These are phyloP conservation scores for Cryptosporidium tyzzeri DNA, from an alignment of 169 alveolate species.

Conservation along the genomic window DNA sequence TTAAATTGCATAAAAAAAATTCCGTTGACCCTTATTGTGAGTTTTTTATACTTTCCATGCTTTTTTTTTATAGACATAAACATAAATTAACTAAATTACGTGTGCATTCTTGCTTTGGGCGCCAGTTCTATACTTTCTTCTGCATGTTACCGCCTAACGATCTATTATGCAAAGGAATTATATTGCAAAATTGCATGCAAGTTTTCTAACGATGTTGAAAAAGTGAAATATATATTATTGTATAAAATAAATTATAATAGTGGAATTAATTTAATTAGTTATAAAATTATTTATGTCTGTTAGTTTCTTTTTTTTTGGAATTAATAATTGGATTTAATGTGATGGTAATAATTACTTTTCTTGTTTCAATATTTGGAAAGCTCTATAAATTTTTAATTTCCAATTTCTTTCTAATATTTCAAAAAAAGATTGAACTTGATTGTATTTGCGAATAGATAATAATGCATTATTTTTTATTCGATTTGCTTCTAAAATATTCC, in stretches of 20 bases:
- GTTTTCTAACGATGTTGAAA: background rate
- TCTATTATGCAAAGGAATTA: background rate
- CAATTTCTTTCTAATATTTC: conserved; percentile 4
- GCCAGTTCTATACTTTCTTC: conserved; percentile 12
- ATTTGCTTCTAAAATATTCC: conserved; percentile 25
- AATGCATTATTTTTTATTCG: background rate
- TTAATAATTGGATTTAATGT: no score
- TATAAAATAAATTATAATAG: no score
- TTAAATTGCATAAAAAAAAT: background rate
- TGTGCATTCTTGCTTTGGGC: conserved; percentile 26
- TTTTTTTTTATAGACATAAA: conserved; percentile 11
- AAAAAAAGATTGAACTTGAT: conserved; percentile 3
- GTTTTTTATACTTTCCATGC: conserved; percentile 5
- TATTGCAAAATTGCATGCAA: background rate
- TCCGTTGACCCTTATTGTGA: conserved; percentile 1
- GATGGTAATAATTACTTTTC: no score
- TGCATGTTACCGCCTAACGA: background rate
- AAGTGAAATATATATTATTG: background rate
- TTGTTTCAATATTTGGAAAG: background rate
- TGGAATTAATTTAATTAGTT: no score
- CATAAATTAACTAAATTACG: conserved; percentile 34
- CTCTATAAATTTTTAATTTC: background rate
- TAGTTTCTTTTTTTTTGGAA: no score
- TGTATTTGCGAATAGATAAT: background rate
- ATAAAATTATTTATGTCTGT: no score